Percentiles rank a stretch among this genome's conserved stretches.
phyloP scores from a whole-genome alignment of 2,329 filamentous ascomycete species.

The Aureobasidium sp. region DNA sequence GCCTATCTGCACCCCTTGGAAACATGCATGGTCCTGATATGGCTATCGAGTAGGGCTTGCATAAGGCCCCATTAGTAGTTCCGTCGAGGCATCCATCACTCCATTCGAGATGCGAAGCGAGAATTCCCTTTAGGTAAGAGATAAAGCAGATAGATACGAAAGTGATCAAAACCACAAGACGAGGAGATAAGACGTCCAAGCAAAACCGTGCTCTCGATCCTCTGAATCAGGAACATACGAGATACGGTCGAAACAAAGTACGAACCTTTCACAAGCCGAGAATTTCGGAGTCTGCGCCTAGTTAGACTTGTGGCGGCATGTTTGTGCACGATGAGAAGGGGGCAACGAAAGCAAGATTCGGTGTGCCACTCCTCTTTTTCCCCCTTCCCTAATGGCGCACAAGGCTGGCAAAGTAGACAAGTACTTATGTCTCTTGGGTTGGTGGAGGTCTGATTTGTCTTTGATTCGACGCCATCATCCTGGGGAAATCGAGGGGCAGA shows the following conservation, averaged over 20 bases:
- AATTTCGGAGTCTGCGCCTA: not conserved
- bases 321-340: not conserved
- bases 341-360: not conserved
- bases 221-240: not conserved
- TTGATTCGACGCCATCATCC: conserved; percentile 1
- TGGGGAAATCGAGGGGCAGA: conserved; percentile 7
- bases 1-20: not conserved
- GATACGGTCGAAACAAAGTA: not conserved
- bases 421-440: not conserved
- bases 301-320: not conserved
- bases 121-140: not conserved
- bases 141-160: not conserved
- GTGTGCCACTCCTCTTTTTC: not conserved
- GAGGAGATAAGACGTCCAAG: not conserved
- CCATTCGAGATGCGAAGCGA: not conserved
- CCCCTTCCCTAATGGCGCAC: not conserved
- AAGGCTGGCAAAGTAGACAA: not conserved
- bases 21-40: not conserved
- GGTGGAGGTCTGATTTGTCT: not conserved
- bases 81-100: not conserved
- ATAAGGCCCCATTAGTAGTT: not conserved
- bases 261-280: not conserved
- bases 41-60: not conserved
- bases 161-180: not conserved
- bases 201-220: not conserved